Base-by-base conservation (phyloP, 78 protist species). In the Cavenderia fasciculata region DNA sequence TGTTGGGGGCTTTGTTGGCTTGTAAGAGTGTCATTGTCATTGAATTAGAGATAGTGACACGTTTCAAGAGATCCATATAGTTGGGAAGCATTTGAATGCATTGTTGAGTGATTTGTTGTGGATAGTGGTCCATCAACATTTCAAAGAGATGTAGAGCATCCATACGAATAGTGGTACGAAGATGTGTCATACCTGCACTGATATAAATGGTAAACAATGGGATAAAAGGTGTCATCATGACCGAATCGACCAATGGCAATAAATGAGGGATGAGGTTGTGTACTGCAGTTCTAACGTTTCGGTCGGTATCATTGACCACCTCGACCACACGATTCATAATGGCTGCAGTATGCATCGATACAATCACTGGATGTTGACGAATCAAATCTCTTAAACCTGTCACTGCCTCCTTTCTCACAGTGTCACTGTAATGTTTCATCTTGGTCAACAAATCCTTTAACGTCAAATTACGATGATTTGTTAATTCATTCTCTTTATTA, bases 181-280 rank as follows among this genome's bases (percentile, higher is more conserved):
- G 38, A 74, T 87, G 93, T 4, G 93, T 87, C 93, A 87, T 87
- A 49, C 93, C 93, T 0, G 86, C 61, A 8, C 47, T 69, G 34
- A 87, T 74, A 49, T 87, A 87, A 33, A 87, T 71, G 11, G 79
- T 43, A 65, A 74, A 87, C 31, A 87, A 46, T 57, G 93, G 93
- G 11, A 87, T 59, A 38, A 87, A 87, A 18, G 93, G 90, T 82
- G 90, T 56, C 2, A 82, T 82, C 19, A 74, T 43, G 0, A 82
- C 25, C 38, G 72, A 40, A 44, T 82, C 90, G 1, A 68, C 23
- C 71, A 68, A 18, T 40, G 77, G 77, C n/a, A 82, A 56, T 8
- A 82, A 40, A 2, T 38, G 38, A 7, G 25, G 7, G n/a, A 82
- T 41, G 52, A 82, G 46, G 2, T 18, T 12, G 31, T 82, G 78